Conservation (phyloP, 1,139 yeast species). For the Pichia sp. region DNA sequence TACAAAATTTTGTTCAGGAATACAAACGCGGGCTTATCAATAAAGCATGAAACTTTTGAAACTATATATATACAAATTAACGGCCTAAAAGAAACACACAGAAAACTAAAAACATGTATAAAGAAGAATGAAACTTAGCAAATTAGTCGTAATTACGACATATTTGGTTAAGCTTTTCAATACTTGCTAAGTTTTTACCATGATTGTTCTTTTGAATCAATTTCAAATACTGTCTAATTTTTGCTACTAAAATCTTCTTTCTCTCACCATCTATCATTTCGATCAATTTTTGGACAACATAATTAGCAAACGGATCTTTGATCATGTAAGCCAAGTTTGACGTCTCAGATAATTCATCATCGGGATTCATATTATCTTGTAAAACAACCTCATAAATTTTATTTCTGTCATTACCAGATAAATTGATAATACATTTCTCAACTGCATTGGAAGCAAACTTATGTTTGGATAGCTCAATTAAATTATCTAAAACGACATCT, state of each 20-base stretch:
- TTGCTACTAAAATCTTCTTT: conserved; percentile 51
- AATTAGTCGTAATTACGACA: conserved; percentile 22
- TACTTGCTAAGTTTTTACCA: conserved; percentile 84
- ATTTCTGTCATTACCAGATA: conserved; percentile 55
- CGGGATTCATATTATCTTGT: conserved; percentile 38
- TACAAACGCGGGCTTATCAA: no score
- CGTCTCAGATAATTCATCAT: conserved; percentile 46
- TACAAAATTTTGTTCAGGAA: no score
- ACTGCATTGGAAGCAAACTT: conserved; percentile 97
- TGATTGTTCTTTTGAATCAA: conserved; percentile 51
- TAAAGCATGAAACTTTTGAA: no score
- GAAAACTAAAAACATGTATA: not conserved
- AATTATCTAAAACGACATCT: conserved; percentile 36
- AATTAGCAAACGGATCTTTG: conserved; percentile 96
- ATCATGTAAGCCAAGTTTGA: conserved; percentile 78
- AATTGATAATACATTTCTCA: conserved; percentile 82
- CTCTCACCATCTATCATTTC: conserved; percentile 71
- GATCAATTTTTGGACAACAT: conserved; percentile 89
- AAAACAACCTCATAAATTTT: conserved; percentile 58
- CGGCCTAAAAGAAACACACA: no score
- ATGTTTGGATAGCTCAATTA: conserved; percentile 81
- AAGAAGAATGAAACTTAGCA: not conserved
- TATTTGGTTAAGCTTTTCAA: conserved; percentile 64
- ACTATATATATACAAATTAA: not conserved
- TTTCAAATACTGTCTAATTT: conserved; percentile 55